phyloP scores from a whole-genome alignment of 805 yeast genomes.

The Sugiyamaella floridensis region DNA sequence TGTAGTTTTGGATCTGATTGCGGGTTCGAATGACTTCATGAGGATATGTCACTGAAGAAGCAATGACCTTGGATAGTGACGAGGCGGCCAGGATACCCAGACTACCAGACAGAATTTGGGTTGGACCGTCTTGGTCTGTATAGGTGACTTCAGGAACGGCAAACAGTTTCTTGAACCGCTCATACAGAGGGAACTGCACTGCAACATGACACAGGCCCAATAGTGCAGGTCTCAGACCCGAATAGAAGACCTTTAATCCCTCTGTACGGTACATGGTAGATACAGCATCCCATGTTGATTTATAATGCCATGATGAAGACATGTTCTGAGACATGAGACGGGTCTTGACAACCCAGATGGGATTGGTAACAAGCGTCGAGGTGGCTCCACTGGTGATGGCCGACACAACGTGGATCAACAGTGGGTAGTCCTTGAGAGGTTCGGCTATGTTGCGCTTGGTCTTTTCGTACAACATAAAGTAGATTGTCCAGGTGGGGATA shows the following conservation, averaged over 20 bases:
- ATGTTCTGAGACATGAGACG: constrained; percentile 64
- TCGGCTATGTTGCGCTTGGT: constrained; percentile 50
- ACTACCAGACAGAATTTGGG: background rate
- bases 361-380: constrained; percentile 81
- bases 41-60: constrained; percentile 85
- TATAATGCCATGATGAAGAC: constrained; percentile 44
- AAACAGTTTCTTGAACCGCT: constrained; percentile 58
- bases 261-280: constrained; percentile 68
- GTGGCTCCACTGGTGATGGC: constrained; percentile 88
- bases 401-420: constrained; percentile 39
- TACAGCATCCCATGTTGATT: constrained; percentile 80
- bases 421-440: constrained; percentile 28
- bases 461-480: constrained; percentile 81
- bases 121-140: background rate
- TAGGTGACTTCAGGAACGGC: constrained; percentile 21
- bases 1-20: constrained; percentile 51
- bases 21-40: constrained; percentile 92
- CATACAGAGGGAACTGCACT: constrained; percentile 92
- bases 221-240: constrained; percentile 85
- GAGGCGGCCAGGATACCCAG: constrained; percentile 48
- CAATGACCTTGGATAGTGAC: constrained; percentile 76
- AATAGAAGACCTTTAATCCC: constrained; percentile 74
- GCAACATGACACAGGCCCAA: constrained; percentile 92
- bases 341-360: constrained; percentile 97
- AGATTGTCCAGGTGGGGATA: constrained; percentile 96